phyloP scores from a whole-genome alignment of 352 stramenopile species.

The Blastocystis sp. region DNA sequence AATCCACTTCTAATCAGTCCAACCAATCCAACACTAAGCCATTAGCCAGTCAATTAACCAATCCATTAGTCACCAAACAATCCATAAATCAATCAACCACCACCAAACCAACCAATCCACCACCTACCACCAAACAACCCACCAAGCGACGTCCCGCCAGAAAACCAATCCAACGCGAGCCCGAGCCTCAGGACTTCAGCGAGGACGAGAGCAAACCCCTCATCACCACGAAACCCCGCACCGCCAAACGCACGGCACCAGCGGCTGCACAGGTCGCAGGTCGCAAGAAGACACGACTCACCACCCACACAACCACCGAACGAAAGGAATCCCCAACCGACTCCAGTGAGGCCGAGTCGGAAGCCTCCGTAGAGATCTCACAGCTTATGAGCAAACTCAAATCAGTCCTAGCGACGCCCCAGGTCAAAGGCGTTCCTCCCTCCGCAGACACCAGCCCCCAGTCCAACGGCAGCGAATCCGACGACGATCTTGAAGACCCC shows the following conservation, averaged over 20 bases:
- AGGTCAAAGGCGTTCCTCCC: background rate
- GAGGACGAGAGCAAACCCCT: background rate
- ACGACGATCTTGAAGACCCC: background rate
- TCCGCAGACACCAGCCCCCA: background rate
- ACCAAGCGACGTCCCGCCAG: background rate
- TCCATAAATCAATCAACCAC: background rate
- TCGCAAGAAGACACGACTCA: background rate
- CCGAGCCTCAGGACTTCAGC: background rate
- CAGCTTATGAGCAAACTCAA: conserved; percentile 11
- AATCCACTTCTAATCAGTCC: background rate
- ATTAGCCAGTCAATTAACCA: no score
- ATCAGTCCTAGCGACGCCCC: background rate
- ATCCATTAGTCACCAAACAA: background rate
- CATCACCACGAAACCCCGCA: background rate
- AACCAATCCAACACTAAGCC: background rate
- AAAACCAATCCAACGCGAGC: background rate
- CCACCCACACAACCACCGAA: background rate
- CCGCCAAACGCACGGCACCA: background rate
- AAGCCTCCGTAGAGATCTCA: background rate
- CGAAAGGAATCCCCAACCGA: background rate
- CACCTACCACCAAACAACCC: background rate
- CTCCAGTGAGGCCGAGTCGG: background rate
- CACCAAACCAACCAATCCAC: background rate
- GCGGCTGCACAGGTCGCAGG: background rate
- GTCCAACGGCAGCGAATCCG: background rate